Conservation (phyloP, 2,329 filamentous ascomycete genomes). For the Neonectria ditissima region DNA sequence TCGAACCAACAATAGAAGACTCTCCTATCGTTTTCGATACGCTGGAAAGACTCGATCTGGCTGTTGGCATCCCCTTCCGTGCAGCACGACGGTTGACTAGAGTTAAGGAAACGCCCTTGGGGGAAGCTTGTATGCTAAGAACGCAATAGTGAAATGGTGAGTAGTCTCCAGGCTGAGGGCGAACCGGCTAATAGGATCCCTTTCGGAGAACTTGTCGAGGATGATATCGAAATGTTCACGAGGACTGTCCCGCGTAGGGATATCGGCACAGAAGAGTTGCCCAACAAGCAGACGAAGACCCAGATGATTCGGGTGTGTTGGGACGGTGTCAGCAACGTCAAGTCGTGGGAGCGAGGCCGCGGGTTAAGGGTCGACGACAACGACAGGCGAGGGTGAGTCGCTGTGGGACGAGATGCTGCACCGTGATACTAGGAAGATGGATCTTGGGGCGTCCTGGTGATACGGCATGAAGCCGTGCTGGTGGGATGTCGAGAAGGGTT, state of each 20-base stretch:
- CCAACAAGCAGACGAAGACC: constrained; percentile 31
- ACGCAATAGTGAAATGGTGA: constrained; percentile 15
- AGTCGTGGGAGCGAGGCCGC: constrained; percentile 26
- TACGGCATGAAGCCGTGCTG: constrained; percentile 63
- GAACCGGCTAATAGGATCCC: constrained; percentile 21
- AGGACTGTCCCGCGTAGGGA: constrained; percentile 38
- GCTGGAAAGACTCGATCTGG: constrained; percentile 14
- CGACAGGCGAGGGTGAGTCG: constrained; percentile 51
- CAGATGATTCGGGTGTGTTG: constrained; percentile 19
- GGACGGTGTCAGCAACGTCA: constrained; percentile 26
- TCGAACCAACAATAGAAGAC: constrained; percentile 28
- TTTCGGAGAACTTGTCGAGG: constrained; percentile 28
- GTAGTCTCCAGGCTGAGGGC: constrained; percentile 22
- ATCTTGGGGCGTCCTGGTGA: constrained; percentile 59
- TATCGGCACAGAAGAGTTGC: constrained; percentile 39
- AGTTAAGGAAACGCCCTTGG: constrained; percentile 8
- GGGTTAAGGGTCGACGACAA: constrained; percentile 33
- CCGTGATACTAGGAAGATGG: constrained; percentile 62
- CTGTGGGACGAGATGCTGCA: constrained; percentile 65
- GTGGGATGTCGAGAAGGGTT: constrained; percentile 58
- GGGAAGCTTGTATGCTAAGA: constrained; percentile 1
- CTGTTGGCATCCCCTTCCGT: constrained; percentile 20
- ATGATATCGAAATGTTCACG: constrained; percentile 23
- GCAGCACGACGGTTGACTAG: constrained; percentile 11
- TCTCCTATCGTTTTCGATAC: constrained; percentile 14